phyloP scores from a whole-genome alignment of 805 yeast genomes.

The Metschnikowia kofuensis region DNA sequence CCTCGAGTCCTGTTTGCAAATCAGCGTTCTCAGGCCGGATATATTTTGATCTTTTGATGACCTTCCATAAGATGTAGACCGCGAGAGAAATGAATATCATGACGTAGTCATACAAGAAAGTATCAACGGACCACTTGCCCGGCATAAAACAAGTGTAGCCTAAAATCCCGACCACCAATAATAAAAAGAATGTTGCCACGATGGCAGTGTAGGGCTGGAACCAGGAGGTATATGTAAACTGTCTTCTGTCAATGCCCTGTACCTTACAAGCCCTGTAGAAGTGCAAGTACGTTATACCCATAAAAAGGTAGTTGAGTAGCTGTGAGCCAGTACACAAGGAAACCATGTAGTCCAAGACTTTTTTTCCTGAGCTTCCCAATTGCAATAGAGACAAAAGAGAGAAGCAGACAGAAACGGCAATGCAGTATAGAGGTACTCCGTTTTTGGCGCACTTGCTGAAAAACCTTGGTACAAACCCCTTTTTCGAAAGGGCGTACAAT shows the following conservation, averaged over 20 bases:
- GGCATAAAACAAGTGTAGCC: conserved; percentile 73
- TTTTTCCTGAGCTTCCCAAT: conserved; percentile 15
- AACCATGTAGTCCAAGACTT: conserved; percentile 21
- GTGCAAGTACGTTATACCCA: conserved; percentile 20
- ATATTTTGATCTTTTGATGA: conserved; percentile 34
- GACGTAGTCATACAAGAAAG: conserved; percentile 67
- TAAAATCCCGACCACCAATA: conserved; percentile 49
- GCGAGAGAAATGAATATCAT: conserved; percentile 54
- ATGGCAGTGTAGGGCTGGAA: conserved; percentile 40
- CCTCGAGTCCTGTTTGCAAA: conserved; percentile 42
- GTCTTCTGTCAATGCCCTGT: conserved; percentile 30
- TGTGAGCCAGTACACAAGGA: conserved; percentile 23
- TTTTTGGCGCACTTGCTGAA: conserved; percentile 15
- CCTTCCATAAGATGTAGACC: conserved; percentile 35
- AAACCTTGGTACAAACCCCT: conserved; percentile 19
- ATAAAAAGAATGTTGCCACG: conserved; percentile 29
- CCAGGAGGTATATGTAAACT: conserved; percentile 43
- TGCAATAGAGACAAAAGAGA: conserved; percentile 21
- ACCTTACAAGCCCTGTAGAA: conserved; percentile 22
- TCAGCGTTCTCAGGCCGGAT: conserved; percentile 47
- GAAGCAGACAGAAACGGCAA: conserved; percentile 18
- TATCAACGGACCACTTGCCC: conserved; percentile 59
- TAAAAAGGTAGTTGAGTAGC: conserved; percentile 19
- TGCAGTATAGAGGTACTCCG: conserved; percentile 21
- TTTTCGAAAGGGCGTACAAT: conserved; percentile 18